Percentiles rank a stretch among this genome's conserved stretches.
Conservation (phyloP, 2,329 filamentous ascomycete genomes). For the Verticillium tricorpus region DNA sequence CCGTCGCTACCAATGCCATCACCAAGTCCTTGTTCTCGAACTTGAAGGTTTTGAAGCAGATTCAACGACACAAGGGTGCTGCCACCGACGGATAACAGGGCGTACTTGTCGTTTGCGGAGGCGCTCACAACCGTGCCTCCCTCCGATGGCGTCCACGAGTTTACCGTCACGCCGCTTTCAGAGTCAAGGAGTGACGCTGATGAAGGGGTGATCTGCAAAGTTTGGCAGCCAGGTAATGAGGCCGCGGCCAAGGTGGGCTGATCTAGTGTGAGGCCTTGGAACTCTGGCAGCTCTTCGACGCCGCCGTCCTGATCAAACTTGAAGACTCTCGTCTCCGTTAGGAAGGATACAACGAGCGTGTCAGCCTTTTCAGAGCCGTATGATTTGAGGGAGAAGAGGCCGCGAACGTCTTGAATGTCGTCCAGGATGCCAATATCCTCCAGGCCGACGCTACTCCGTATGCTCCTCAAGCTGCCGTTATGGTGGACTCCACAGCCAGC, state of each 20-base stretch:
- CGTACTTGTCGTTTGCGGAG: constrained; percentile 65
- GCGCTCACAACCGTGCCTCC: constrained; percentile 68
- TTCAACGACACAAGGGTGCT: constrained; percentile 66
- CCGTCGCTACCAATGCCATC: constrained; percentile 30
- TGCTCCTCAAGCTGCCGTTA: constrained; percentile 83
- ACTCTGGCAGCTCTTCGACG: constrained; percentile 81
- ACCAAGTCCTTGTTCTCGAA: constrained; percentile 56
- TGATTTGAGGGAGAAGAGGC: constrained; percentile 65
- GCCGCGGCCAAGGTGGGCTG: constrained; percentile 67
- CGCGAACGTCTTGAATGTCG: constrained; percentile 69
- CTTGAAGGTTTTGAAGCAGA: constrained; percentile 52
- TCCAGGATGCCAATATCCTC: constrained; percentile 81
- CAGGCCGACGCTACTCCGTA: constrained; percentile 88
- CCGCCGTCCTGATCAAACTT: constrained; percentile 68
- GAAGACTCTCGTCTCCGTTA: constrained; percentile 81
- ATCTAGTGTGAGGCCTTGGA: constrained; percentile 64
- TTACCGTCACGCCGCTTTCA: constrained; percentile 11
- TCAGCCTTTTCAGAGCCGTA: constrained; percentile 51
- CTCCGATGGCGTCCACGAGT: constrained; percentile 19
- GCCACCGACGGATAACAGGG: constrained; percentile 73
- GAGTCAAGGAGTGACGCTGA: constrained; percentile 7
- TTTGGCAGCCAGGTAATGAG: constrained; percentile 37
- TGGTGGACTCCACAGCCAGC: constrained; percentile 88
- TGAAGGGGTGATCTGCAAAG: constrained; percentile 10
- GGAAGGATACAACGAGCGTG: constrained; percentile 73